A percentile compares a stretch with the other conserved stretches of the same genome.
phyloP scores from a whole-genome alignment of 148 eudicot genomes.

The Chenopodium formosanum region DNA sequence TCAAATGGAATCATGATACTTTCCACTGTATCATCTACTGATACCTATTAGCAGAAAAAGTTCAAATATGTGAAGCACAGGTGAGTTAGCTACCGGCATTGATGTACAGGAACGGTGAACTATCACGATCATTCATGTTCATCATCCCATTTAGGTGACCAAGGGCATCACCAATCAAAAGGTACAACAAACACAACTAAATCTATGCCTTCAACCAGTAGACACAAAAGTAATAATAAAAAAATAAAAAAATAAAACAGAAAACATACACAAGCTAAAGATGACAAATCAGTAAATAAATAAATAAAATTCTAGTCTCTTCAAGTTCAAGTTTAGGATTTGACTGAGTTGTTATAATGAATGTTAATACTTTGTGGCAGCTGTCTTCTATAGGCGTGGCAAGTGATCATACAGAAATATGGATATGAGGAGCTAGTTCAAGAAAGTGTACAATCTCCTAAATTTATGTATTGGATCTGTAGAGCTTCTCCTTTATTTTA shows the following conservation, averaged over 20 bases:
- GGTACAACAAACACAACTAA: not conserved
- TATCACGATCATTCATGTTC: not conserved
- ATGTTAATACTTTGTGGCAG: too few relatives aligned
- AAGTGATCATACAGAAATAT: too few relatives aligned
- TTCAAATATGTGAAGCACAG: not conserved
- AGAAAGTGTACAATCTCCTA: too few relatives aligned
- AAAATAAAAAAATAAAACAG: too few relatives aligned
- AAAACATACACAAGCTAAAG: not conserved
- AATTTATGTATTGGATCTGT: too few relatives aligned
- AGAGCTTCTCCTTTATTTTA: too few relatives aligned
- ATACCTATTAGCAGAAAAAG: constrained; percentile 35
- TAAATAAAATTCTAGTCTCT: not conserved
- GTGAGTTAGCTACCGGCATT: not conserved
- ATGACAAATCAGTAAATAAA: not conserved
- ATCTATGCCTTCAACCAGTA: not conserved
- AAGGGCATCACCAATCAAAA: not conserved
- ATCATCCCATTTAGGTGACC: not conserved
- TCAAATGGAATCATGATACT: constrained; percentile 62
- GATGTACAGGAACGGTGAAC: not conserved
- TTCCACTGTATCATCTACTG: constrained; percentile 52
- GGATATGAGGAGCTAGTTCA: too few relatives aligned
- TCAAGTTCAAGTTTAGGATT: too few relatives aligned
- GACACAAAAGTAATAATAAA: too few relatives aligned
- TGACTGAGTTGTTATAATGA: too few relatives aligned
- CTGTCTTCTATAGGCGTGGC: too few relatives aligned